Base-by-base conservation (phyloP, 164 flowering plant species). In the Vitis cinerea region DNA sequence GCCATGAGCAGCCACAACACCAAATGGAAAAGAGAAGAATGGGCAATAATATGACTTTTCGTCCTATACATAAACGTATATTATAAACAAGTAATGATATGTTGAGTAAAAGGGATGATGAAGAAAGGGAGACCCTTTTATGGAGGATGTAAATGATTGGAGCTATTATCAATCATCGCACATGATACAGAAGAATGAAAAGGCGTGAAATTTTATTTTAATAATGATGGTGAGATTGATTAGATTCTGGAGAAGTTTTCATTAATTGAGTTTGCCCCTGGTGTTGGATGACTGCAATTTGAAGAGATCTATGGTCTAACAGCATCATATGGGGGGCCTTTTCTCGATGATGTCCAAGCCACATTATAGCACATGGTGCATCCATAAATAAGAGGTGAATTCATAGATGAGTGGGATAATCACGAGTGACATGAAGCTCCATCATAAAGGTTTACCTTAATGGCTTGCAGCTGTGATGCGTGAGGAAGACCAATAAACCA, bases 41-140 rank as follows among this genome's bases (percentile, higher is more conserved):
- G 48, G 6, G 64, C 64, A 63, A 63, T 47, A 30, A 17, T 48
- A 63, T 62, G 14, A 47, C 8, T 49, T 61, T 61, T n/a, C 63
- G 17, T 17, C 31, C 9, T 27, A 29, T 30, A 1, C 44, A 29
- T 27, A 29, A 59, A 1, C 44, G 63, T 14, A 59, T 12, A 59
- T 61, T n/a, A 61, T 15, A 13, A 2, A 60, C 13, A 30, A 23
- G 13, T 7, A 58, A 1, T n/a, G 4, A 58, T 12, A 27, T 9
- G 30, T 8, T 19, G 4, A 8, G 30, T 19, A 9, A 12, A 23
- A 58, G 3, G 1, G 15, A 23, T 23, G 44, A 3, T 37, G 44
- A 37, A 37, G 44, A 37, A 37, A 37, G 44, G 44, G 5, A 37
- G 7, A 37, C 44, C 44, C 7, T 37, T 37, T 37, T 37, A 37